A percentile compares a stretch with the other conserved stretches of the same genome.
phyloP scores from a whole-genome alignment of 164 flowering plant species.

The Vitis rupestris region DNA sequence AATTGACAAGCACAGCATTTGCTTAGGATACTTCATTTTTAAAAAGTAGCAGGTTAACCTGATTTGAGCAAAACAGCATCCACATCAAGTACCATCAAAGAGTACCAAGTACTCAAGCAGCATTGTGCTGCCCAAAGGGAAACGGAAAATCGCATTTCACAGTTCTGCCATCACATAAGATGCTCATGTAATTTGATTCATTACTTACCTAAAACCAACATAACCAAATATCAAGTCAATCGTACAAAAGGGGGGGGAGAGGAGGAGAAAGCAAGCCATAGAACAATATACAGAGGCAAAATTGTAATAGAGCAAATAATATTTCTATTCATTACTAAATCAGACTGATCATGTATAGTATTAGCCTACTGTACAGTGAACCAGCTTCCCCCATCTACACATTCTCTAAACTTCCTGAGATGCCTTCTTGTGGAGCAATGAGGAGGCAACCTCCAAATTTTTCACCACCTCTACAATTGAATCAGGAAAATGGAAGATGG shows the following conservation, averaged over 20 bases:
- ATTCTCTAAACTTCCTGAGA: not conserved
- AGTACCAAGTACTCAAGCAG: no score
- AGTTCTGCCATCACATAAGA: no score
- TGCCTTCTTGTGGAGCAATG: not conserved
- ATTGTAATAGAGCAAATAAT: not conserved
- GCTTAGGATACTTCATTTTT: no score
- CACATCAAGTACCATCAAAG: no score
- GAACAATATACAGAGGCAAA: constrained; percentile 11
- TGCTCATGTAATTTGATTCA: not conserved
- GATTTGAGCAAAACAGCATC: no score
- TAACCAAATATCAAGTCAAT: not conserved
- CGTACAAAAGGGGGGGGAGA: no score
- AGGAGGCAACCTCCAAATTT: not conserved
- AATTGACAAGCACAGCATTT: no score
- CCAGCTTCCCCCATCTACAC: not conserved
- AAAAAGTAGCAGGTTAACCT: no score
- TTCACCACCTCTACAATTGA: not conserved
- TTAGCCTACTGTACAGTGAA: constrained; percentile 17
- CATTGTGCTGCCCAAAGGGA: no score
- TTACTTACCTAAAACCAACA: not conserved
- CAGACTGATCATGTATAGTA: constrained; percentile 4
- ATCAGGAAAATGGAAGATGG: not conserved
- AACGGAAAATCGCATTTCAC: no score
- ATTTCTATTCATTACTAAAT: not conserved
- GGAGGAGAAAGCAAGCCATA: not conserved